These are phyloP conservation scores for Arthrobotrys musiformis DNA, from an alignment of 2,329 filamentous ascomycete species.

Conservation along the genomic window DNA sequence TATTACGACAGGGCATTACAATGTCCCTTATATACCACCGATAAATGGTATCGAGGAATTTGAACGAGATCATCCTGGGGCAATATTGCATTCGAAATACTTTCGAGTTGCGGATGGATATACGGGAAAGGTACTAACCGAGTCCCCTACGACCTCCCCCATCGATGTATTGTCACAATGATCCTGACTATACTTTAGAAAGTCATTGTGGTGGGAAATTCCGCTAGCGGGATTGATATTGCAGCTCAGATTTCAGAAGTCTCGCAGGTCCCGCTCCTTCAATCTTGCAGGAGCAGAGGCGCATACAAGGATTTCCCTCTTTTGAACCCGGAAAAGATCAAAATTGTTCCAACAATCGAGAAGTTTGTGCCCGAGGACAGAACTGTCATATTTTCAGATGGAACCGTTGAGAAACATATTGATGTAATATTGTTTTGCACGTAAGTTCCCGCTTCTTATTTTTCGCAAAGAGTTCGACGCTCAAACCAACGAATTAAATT, in stretches of 20 bases:
- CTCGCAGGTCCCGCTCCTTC: slow-evolving; percentile 71
- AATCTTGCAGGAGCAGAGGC: slow-evolving; percentile 70
- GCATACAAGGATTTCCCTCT: slow-evolving; percentile 60
- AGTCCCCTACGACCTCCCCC: not conserved
- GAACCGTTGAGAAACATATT: slow-evolving; percentile 72
- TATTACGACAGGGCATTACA: slow-evolving; percentile 80
- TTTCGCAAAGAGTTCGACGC: not conserved
- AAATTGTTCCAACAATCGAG: slow-evolving; percentile 68
- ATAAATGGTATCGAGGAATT: slow-evolving; percentile 72
- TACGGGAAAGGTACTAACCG: slow-evolving; percentile 65
- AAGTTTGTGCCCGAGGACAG: slow-evolving; percentile 68
- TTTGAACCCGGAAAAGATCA: slow-evolving; percentile 66
- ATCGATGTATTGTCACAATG: not conserved
- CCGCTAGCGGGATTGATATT: slow-evolving; percentile 85
- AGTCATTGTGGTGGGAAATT: slow-evolving; percentile 84
- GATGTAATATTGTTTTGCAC: slow-evolving; percentile 88
- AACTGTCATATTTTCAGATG: slow-evolving; percentile 75
- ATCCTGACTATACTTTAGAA: slow-evolving; percentile 64
- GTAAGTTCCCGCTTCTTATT: slow-evolving; percentile 4
- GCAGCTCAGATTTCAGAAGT: slow-evolving; percentile 76
- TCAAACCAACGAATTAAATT: not conserved
- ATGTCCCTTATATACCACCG: slow-evolving; percentile 74
- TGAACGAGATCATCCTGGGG: slow-evolving; percentile 69
- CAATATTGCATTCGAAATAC: slow-evolving; percentile 80
- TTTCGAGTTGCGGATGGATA: slow-evolving; percentile 77